Conservation (phyloP, 441 rosid species). For the Populus hybrid region DNA sequence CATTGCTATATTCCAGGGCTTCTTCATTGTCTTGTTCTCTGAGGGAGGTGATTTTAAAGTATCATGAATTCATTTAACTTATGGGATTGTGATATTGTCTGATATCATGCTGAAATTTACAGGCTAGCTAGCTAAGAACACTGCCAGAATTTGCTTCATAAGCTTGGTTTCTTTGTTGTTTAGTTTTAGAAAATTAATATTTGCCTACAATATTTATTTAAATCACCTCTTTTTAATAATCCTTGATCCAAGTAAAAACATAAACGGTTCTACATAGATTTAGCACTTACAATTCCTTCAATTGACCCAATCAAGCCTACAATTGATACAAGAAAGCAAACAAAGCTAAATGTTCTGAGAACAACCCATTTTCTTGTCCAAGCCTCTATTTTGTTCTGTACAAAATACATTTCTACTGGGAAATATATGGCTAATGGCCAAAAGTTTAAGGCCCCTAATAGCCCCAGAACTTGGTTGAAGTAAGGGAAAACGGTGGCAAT, state of each 20-base stretch:
- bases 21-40: background rate
- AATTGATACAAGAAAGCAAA: slow-evolving; percentile 39
- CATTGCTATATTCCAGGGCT: background rate
- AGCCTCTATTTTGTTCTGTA: slow-evolving; percentile 46
- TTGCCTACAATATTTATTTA: too few species aligned
- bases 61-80: background rate
- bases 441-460: slow-evolving; percentile 58
- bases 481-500: slow-evolving; percentile 57
- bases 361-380: slow-evolving; percentile 62
- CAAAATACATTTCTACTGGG: slow-evolving; percentile 69
- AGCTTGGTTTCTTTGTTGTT: too few species aligned
- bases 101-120: too few species aligned
- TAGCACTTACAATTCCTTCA: slow-evolving; percentile 46
- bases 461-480: slow-evolving; percentile 62
- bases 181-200: too few species aligned
- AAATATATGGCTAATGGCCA: slow-evolving; percentile 40
- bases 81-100: too few species aligned
- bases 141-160: too few species aligned
- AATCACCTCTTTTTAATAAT: too few species aligned
- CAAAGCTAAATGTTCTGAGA: slow-evolving; percentile 47
- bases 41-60: background rate
- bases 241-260: too few species aligned
- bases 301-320: slow-evolving; percentile 52
- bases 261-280: background rate
- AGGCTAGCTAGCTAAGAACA: too few species aligned